phyloP scores from a whole-genome alignment of 148 eudicot species.

The Polygonum maritimum region DNA sequence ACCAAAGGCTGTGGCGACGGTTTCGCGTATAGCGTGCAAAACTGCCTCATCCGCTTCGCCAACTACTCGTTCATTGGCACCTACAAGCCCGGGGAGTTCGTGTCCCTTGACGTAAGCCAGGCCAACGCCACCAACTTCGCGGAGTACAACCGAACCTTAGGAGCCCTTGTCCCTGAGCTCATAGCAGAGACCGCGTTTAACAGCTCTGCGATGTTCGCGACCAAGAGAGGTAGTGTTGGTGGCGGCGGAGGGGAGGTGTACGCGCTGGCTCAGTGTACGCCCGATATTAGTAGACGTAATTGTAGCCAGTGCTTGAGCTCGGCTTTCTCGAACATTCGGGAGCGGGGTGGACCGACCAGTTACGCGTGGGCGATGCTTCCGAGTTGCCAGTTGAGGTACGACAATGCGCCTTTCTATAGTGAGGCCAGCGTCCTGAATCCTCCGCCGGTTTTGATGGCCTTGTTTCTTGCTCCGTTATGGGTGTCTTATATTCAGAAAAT shows the following conservation, averaged over 20 bases:
- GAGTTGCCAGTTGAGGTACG: not conserved
- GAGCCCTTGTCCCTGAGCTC: not conserved
- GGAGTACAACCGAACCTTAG: not conserved
- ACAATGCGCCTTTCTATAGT: not conserved
- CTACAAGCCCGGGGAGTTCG: no score
- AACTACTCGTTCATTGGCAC: not conserved
- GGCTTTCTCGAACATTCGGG: no score
- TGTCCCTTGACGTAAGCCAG: no score
- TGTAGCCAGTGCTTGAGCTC: slow-evolving; percentile 19
- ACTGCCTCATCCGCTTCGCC: not conserved
- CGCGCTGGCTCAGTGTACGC: slow-evolving; percentile 31
- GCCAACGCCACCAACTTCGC: not conserved
- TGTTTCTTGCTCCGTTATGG: no score
- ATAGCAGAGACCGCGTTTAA: not conserved
- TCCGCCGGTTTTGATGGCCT: not conserved
- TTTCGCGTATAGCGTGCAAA: not conserved
- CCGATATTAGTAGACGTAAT: slow-evolving; percentile 15
- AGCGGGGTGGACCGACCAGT: no score
- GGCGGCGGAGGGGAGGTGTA: not conserved
- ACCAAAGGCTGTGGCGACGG: no score
- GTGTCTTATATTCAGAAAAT: no score
- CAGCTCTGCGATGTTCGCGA: not conserved
- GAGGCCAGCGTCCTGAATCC: not conserved
- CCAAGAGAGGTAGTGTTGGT: not conserved
- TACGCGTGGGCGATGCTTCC: not conserved